Evolutionary conservation across 306 rosid species (phyloP), one percentile per base, ranked within the genome.

Genomic region (Cicer judaicum): DNA sequence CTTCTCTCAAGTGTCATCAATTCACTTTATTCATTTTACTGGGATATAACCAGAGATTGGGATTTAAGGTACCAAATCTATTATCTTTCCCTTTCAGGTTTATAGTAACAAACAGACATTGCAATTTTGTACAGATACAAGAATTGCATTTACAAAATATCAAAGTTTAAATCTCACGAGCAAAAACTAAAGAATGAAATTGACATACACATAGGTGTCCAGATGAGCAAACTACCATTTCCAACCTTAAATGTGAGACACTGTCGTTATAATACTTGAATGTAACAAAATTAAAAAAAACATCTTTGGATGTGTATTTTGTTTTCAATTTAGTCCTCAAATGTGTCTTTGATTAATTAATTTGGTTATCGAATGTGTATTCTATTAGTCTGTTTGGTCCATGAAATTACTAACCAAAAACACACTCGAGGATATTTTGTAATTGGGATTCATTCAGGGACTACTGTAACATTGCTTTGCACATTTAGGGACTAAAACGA

Each of bases 1-100:
- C 97, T 95, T 84, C 84, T 95, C 73, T 89, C 98, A 14, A 87
- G 93, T 82, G 89, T 95, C 81, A 65, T 90, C 70, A 95, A 95
- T 89, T 95, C 96, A 36, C 88, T 89, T 71, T 95, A 95, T 84
- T 95, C 99, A 36, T 95, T 95, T 83, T 95, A 95, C 89, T 92
- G 98, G 99, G 99, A 95, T 71, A 87, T 95, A 78, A 95, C 94
- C 64, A 87, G 93, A 79, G 99, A 95, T 88, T 95, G 99, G 99
- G 98, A 92, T 88, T 76, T 92, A 87, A 92, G 98, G 99, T 95
- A 86, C 75, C 44, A 14, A 57, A 56, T 40, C 70, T 71, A 40
- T 53, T 39, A 63, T 38, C 70, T 68, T 75, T 73, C 76, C 76
- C 57, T 29, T 54, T 75, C 24, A 64, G 39, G 49, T 72, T 74